Base-by-base conservation (phyloP, 2,329 filamentous ascomycete species). In the Didymella sp. region DNA sequence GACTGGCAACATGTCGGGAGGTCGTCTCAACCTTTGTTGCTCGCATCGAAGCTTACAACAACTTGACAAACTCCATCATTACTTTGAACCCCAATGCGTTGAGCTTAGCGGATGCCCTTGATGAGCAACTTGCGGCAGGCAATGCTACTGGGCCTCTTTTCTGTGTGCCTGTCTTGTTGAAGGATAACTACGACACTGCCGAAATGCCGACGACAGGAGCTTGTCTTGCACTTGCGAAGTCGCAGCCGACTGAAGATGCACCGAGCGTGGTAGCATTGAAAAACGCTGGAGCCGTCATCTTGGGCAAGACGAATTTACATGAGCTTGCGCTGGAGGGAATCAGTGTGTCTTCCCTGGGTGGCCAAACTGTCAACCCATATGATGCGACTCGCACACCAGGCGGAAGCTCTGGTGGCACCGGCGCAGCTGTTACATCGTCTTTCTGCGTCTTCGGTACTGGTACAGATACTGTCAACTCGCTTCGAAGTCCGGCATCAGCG, bases 291-390 rank as follows among this genome's bases (percentile, higher is more conserved):
- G 83, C 83, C 2, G 75, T 87, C 21, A 81, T 87, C 21, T 72
- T 87, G 2, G 84, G 82, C 15, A 87, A 86, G 66, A 75, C 80
- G 0, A 86, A 85, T 59, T 72, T 88, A 22, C 86, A 89, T 62
- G 86, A 88, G 69, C 77, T 89, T 47, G 86, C 87, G 0, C 75
- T 89, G 0, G 86, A 89, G 65, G 87, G 87, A 0, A 76, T 88
- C 35, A 83, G 81, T 1, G 85, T 87, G 1, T 88, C 85, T 0
- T 87, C 84, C 0, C 69, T 87, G 0, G 86, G 85, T 12, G 87
- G 87, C 0, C 87, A 89, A 71, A 88, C 86, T 0, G 69, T 84
- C 58, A 89, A 89, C 68, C 86, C 87, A 0, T 90, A 91, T 62
- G 87, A 90, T 69, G 71, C 77, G 1, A 80, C 79, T 0, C 82